These are phyloP conservation scores for Malbranchea cinnamomea DNA, from an alignment of 2,329 filamentous ascomycete genomes.

Conservation along the genomic window DNA sequence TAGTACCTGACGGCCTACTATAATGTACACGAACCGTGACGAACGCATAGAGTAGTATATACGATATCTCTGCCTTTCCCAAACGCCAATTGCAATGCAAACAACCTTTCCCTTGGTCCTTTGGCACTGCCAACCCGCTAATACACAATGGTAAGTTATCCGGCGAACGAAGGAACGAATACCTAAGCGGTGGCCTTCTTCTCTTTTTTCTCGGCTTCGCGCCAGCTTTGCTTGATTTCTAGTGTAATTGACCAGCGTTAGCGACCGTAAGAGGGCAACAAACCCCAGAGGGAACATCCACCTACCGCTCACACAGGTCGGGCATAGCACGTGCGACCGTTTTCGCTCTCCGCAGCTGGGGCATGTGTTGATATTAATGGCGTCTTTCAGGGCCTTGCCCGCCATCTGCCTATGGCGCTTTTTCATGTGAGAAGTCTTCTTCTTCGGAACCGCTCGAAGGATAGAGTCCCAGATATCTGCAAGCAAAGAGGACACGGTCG, in stretches of 20 bases:
- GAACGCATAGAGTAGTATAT: too few species aligned
- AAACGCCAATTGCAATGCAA: constrained; percentile 9
- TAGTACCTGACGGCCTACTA: too few species aligned
- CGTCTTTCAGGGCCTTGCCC: constrained; percentile 85
- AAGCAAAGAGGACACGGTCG: constrained; percentile 53
- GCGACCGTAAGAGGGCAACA: neutral
- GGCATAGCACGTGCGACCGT: constrained; percentile 76
- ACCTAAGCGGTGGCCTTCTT: too few species aligned
- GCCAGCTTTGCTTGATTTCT: constrained; percentile 6
- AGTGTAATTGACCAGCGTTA: neutral
- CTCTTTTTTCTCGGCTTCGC: constrained; percentile 3
- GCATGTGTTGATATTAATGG: constrained; percentile 74
- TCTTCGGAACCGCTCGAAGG: constrained; percentile 87
- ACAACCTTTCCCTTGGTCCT: constrained; percentile 1
- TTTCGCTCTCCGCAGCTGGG: constrained; percentile 79
- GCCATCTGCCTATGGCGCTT: constrained; percentile 88
- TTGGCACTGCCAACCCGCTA: neutral
- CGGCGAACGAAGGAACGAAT: too few species aligned
- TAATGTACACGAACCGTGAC: too few species aligned
- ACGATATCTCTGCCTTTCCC: constrained; percentile 1
- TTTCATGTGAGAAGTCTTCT: constrained; percentile 95
- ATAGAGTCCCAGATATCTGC: constrained; percentile 86
- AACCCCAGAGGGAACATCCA: constrained; percentile 8
- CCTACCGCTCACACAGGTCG: constrained; percentile 72
- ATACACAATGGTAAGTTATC: too few species aligned